Base-by-base conservation (phyloP, 2,329 filamentous ascomycete genomes). In the Arthrobotrys sphaeroides region DNA sequence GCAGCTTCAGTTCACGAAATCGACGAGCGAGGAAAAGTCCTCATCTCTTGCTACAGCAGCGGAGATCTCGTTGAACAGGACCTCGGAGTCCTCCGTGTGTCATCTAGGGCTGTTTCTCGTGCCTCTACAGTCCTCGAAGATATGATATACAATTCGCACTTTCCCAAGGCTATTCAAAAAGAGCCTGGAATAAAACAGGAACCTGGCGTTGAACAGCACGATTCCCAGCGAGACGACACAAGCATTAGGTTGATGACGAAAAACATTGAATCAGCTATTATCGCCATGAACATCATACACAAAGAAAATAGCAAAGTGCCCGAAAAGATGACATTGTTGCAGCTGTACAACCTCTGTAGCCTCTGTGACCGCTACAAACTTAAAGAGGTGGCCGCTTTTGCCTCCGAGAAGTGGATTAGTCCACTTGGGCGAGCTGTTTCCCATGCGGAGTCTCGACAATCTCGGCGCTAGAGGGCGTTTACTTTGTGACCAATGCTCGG, bases 251-350 rank as follows among this genome's bases (percentile, higher is more conserved):
- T 66, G 2, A 55, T 31, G 13, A 33, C 47, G 10, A 18, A 18
- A n/a, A 42, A 2, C 33, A n/a, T 66, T 7, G 45, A 55, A 6
- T 36, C 38, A 20, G 45, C 47, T 7, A 5, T 66, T 0, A 13
- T 55, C 1, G 61, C 53, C 3, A 66, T 66, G 61, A 55, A 43
- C 24, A 66, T 66, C 22, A 24, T 66, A 18, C 61, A 66, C 22
- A 31, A 55, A 13, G 22, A 66, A 22, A 53, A 43, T 33, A 16
- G n/a, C 9, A 13, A 31, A n/a, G 28, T 53, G n/a, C 47, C 61
- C 1, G 42, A 33, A 28, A 43, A 16, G 12, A 24, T 66, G 12
- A 55, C 28, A 3, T 20, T 66, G 1, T 20, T 49, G 3, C 45
- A 66, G 22, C 12, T 66, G 13, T 66, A 66, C 20, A 43, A 66